Evolutionary conservation across 768 basidiomycete species (phyloP).

Genomic region (Leccinum sublutescens): DNA sequence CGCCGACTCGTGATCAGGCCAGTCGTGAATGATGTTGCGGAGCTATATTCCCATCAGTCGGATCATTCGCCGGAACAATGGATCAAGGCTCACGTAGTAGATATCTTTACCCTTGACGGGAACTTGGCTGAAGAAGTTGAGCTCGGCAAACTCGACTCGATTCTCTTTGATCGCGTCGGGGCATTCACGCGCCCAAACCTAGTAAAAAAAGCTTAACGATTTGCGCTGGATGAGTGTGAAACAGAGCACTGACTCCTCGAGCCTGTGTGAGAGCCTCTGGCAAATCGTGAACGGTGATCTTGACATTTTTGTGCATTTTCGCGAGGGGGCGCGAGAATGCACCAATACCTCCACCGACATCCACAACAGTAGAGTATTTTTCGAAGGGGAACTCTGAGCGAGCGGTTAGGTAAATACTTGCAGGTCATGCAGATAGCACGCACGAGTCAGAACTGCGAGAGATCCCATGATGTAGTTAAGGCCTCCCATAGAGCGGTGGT

Average conservation of each 20-base stretch:
- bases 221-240: too few relatives aligned
- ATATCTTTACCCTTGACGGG: slow-evolving; percentile 28
- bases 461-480: slow-evolving; percentile 25
- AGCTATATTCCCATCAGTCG: slow-evolving; percentile 7
- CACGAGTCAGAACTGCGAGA: slow-evolving; percentile 24
- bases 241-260: slow-evolving; percentile 7
- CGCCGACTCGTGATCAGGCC: slow-evolving; percentile 30
- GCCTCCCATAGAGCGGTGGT: slow-evolving; percentile 26
- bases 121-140: slow-evolving; percentile 31
- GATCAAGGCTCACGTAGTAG: slow-evolving; percentile 31
- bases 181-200: slow-evolving; percentile 26
- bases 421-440: neutral
- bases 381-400: slow-evolving; percentile 34
- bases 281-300: slow-evolving; percentile 34
- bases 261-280: slow-evolving; percentile 24
- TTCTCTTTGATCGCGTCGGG: slow-evolving; percentile 26
- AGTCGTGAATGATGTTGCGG: slow-evolving; percentile 32
- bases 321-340: slow-evolving; percentile 30
- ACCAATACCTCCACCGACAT: slow-evolving; percentile 37
- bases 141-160: slow-evolving; percentile 28
- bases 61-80: neutral
- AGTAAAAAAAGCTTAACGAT: neutral
- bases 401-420: neutral
- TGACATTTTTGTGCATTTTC: slow-evolving; percentile 29
- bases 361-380: slow-evolving; percentile 30